Base-by-base conservation (phyloP, 768 basidiomycete species). In the Pholiota conissans region DNA sequence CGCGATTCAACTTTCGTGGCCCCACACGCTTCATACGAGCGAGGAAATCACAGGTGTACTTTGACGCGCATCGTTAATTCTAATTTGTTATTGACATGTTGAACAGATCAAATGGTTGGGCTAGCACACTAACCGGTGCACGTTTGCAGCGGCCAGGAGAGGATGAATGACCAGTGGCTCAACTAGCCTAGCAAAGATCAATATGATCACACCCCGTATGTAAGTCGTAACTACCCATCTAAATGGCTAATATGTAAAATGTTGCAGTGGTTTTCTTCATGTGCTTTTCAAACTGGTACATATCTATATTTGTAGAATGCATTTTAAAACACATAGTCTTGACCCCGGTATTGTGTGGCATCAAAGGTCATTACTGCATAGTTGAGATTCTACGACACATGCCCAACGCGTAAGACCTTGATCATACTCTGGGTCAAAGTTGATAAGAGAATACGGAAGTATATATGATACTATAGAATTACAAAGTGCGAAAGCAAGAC, bases 401-500 rank as follows among this genome's bases (percentile, higher is more conserved):
- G 22, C 22, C 20, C 42, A 20, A 45, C 11, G 42, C 20, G 13
- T 22, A 3, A 45, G 11, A 13, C 42, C 42, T 24, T 13, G 13
- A 45, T 24, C 42, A 9, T 18, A 45, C 20, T 18, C 42, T 10
- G 42, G 6, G 42, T 4, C 20, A 45, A 3, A 18, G 13, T 26
- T 9, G 9, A 24, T 24, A 18, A 13, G 5, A 45, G 42, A 20
- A 45, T 27, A 39, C 27, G 29, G 26, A 4, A 20, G 9, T 28
- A 28, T 18, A 4, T 37, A 18, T 18, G 16, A 16, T 55, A 26
- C 26, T 34, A 34, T 49, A 56, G 42, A 49, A 56, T 40, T 56
- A 56, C 55, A 56, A 59, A 35, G 35, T 51, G 28, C 48, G 29
- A 51, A 51, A 52, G 40, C n/a, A 18, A 11, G 9, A 45, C 28